Conservation (phyloP, 352 stramenopile species). For the Globisporangium nodosum region DNA sequence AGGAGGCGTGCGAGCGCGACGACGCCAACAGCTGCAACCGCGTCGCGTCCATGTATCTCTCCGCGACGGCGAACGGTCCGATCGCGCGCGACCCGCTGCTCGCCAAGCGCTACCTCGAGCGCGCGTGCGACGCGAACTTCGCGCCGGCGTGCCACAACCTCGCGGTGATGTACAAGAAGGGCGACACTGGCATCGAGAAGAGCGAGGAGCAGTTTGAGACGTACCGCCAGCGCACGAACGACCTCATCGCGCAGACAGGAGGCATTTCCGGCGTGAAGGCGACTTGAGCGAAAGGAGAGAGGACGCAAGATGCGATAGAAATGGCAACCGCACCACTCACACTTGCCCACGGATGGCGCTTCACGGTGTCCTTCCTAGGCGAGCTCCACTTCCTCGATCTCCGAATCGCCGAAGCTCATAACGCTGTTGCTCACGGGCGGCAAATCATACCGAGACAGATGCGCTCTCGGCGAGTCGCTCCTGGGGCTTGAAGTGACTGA, state of each 20-base stretch:
- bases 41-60: constrained; percentile 71
- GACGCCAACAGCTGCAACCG: constrained; percentile 82
- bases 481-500: neutral
- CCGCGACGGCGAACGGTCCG: constrained; percentile 19
- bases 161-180: constrained; percentile 87
- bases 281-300: constrained; percentile 16
- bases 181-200: constrained; percentile 62
- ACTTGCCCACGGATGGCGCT: neutral
- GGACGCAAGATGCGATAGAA: neutral
- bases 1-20: constrained; percentile 66
- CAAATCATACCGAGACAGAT: neutral
- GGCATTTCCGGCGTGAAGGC: constrained; percentile 42
- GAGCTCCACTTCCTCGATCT: constrained; percentile 58
- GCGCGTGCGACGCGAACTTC: constrained; percentile 80
- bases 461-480: constrained; percentile 1
- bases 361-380: constrained; percentile 4
- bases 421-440: constrained; percentile 7
- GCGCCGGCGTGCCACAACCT: constrained; percentile 86
- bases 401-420: constrained; percentile 43
- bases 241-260: constrained; percentile 71
- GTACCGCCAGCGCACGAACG: constrained; percentile 70
- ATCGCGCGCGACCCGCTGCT: constrained; percentile 44
- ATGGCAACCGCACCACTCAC: neutral
- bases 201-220: constrained; percentile 63
- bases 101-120: constrained; percentile 67